Evolutionary conservation across 2,329 filamentous ascomycete genomes (phyloP).

Genomic region (Malbranchea cinnamomea): DNA sequence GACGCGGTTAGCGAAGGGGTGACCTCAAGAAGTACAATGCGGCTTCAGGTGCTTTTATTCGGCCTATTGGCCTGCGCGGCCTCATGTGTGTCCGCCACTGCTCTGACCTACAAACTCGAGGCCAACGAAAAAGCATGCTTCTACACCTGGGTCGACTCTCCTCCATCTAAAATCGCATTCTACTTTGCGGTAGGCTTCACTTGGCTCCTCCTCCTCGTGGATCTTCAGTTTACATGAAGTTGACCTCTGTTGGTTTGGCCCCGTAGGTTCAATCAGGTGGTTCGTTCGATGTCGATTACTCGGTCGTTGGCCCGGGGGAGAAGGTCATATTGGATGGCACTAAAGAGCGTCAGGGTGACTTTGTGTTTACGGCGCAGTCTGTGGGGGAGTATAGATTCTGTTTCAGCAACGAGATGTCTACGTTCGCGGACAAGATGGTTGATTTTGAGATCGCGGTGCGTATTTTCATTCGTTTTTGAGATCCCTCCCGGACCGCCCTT

Average conservation of each 20-base stretch:
- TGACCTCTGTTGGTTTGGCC: background rate
- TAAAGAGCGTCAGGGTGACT: conserved; percentile 92
- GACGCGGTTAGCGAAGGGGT: too few species aligned
- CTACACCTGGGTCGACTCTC: conserved; percentile 63
- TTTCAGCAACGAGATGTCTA: conserved; percentile 98
- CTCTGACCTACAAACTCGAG: conserved; percentile 79
- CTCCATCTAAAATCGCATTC: conserved; percentile 82
- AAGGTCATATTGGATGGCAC: conserved; percentile 70
- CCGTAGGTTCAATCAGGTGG: conserved; percentile 88
- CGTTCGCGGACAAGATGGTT: conserved; percentile 91
- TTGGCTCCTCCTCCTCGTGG: background rate
- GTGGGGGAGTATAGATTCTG: conserved; percentile 89
- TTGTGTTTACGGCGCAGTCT: conserved; percentile 87
- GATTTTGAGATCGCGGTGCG: conserved; percentile 92
- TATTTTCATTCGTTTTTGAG: conserved; percentile 11
- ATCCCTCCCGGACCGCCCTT: background rate
- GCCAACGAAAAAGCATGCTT: conserved; percentile 96
- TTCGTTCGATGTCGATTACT: conserved; percentile 92
- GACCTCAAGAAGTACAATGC: too few species aligned
- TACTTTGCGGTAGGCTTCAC: conserved; percentile 86
- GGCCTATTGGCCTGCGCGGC: conserved; percentile 58
- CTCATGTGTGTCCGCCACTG: conserved; percentile 65
- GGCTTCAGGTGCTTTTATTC: conserved; percentile 44
- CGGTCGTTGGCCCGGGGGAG: conserved; percentile 65
- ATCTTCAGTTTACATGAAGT: conserved; percentile 2